Conservation (phyloP, 345 rosid species). For the Gossypium mustelinum region DNA sequence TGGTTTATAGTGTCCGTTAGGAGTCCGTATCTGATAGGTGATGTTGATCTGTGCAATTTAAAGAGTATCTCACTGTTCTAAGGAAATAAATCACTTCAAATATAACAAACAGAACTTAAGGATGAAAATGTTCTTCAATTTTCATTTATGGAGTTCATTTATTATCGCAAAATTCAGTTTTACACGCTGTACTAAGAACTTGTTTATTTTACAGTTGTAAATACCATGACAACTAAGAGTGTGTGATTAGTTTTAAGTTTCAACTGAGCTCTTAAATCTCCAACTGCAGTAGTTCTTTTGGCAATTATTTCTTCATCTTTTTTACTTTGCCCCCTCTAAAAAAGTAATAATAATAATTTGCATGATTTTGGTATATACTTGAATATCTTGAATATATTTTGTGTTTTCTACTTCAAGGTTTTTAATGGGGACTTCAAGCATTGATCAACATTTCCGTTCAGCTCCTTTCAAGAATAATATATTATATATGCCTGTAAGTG, state of each 20-base stretch:
- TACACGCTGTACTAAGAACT: not conserved
- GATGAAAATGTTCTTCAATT: not conserved
- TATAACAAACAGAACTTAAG: not conserved
- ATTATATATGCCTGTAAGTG: constrained; percentile 53
- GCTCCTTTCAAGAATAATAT: constrained; percentile 71
- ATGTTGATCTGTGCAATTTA: not conserved
- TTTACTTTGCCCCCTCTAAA: too few relatives aligned
- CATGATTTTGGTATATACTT: not conserved
- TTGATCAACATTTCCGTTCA: constrained; percentile 78
- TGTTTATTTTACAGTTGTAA: not conserved
- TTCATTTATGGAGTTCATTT: not conserved
- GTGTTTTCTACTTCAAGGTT: constrained; percentile 40
- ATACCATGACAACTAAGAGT: not conserved
- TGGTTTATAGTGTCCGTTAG: not conserved
- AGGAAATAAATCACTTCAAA: not conserved
- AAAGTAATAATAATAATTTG: too few relatives aligned
- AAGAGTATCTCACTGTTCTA: not conserved
- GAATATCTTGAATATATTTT: not conserved
- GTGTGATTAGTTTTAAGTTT: not conserved
- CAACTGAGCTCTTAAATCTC: not conserved
- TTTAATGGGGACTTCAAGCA: constrained; percentile 84
- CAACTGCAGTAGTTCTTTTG: too few relatives aligned
- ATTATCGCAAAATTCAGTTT: not conserved
- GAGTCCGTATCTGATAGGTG: not conserved
- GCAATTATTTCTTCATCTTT: too few relatives aligned